These are phyloP conservation scores for Candida argentea DNA, from an alignment of 805 yeast species.

Conservation along the genomic window DNA sequence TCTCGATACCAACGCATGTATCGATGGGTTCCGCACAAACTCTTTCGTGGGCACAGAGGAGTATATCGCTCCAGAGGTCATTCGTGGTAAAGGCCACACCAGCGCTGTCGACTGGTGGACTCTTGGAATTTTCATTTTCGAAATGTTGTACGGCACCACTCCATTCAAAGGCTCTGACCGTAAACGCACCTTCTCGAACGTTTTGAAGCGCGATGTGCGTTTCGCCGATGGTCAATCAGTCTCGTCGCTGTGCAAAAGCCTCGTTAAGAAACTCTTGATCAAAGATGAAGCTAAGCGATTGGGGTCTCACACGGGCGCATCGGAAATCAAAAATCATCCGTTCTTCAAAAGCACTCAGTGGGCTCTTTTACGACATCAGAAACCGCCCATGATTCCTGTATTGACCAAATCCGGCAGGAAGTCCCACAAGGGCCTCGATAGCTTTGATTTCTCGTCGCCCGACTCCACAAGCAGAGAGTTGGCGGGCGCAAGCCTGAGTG, in stretches of 20 bases:
- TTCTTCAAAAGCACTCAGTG: slow-evolving; percentile 90
- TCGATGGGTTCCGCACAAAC: slow-evolving; percentile 92
- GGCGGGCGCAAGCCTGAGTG: not conserved
- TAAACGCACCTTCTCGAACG: slow-evolving; percentile 81
- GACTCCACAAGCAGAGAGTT: slow-evolving; percentile 1
- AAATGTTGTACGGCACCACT: slow-evolving; percentile 91
- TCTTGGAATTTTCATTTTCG: slow-evolving; percentile 82
- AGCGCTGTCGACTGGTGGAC: slow-evolving; percentile 99
- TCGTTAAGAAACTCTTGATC: slow-evolving; percentile 71
- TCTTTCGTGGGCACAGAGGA: slow-evolving; percentile 99
- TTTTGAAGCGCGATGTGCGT: slow-evolving; percentile 71
- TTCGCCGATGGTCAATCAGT: slow-evolving; percentile 63
- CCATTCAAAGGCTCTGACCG: slow-evolving; percentile 92
- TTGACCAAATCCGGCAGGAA: slow-evolving; percentile 26
- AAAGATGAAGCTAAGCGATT: slow-evolving; percentile 84
- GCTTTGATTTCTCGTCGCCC: slow-evolving; percentile 5
- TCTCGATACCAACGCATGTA: slow-evolving; percentile 88
- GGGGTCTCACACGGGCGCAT: slow-evolving; percentile 91
- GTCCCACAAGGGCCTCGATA: slow-evolving; percentile 8
- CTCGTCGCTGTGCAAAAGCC: slow-evolving; percentile 65
- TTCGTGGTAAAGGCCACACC: slow-evolving; percentile 94
- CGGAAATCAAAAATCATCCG: slow-evolving; percentile 84
- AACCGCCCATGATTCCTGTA: slow-evolving; percentile 93
- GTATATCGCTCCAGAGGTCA: slow-evolving; percentile 97
- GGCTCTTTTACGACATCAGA: slow-evolving; percentile 88